These are phyloP conservation scores for Candida hungchunana DNA, from an alignment of 805 yeast species.

Conservation along the genomic window DNA sequence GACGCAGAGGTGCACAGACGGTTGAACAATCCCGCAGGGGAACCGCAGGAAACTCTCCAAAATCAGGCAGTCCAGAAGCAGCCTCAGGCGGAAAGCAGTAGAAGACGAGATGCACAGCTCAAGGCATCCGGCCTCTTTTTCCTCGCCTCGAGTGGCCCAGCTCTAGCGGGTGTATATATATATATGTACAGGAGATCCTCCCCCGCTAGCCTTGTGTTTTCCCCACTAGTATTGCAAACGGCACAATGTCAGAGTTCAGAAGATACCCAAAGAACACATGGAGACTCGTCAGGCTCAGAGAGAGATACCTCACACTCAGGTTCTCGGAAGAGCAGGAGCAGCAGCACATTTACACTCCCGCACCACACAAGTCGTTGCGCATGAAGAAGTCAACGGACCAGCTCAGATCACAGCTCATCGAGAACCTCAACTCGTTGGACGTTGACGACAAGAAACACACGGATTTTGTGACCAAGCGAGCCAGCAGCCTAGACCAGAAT, in stretches of 20 bases:
- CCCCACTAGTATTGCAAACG: too few species aligned
- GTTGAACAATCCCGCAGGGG: too few species aligned
- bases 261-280: conserved; percentile 24
- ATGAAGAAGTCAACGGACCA: conserved; percentile 13
- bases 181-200: too few species aligned
- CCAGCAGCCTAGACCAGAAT: conserved; percentile 4
- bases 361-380: conserved; percentile 5
- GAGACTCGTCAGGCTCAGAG: conserved; percentile 20
- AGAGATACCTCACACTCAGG: conserved; percentile 18
- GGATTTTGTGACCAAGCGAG: not conserved
- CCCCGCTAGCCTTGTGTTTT: too few species aligned
- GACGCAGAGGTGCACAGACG: too few species aligned
- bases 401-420: conserved; percentile 10
- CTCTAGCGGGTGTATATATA: too few species aligned
- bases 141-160: too few species aligned
- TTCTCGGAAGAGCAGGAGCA: conserved; percentile 10
- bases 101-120: too few species aligned
- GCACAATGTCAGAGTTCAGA: conserved; percentile 12
- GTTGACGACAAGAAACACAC: conserved; percentile 4
- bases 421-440: conserved; percentile 8
- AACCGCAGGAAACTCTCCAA: too few species aligned
- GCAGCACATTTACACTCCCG: conserved; percentile 1
- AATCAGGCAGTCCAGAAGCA: too few species aligned
- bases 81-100: too few species aligned
- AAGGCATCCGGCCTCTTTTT: too few species aligned